Evolutionary conservation across 1,139 yeast species (phyloP), one percentile per base, ranked within the genome.

Genomic region (Zygosaccharomyces pseudobailii): DNA sequence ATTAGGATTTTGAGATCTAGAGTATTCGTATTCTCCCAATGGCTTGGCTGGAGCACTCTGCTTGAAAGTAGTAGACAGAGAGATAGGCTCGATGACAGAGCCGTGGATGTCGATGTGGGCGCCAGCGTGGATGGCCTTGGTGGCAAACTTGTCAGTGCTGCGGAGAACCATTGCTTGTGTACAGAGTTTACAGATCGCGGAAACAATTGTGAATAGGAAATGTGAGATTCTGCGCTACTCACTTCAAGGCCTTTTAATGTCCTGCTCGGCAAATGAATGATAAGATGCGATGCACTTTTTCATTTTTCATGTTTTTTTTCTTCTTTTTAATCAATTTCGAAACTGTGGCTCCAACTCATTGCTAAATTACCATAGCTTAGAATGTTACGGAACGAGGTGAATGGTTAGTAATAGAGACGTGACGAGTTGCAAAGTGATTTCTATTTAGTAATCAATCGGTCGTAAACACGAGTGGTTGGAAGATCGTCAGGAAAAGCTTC

Each of bases 1-100:
- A 77, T 87, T 87, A 55, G 96, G 96, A 72, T 88, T 88, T 55
- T 86, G 83, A 27, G 94, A 84, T 68, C 96, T 78, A 24, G 95
- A 85, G 73, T 88, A 88, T 67, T 88, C 96, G 70, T 82, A 87
- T 43, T 71, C 76, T 42, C 95, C 95, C 48, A 87, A 66, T 47
- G 95, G 95, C 59, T 77, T 71, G 42, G 88, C 80, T 48, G 95
- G 95, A 52, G 79, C 79, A 44, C 78, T 68, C 69, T 88, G 95
- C 49, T 89, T 92, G 71, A 82, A 87, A 23, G 96, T 87, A 55
- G 96, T 87, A 42, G 92, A 83, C 57, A 87, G 75, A 37, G 94
- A 84, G 57, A 87, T 84, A 53, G 96, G 84, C 55, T 85, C 87
- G 56, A 87, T 87, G 49, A 87, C 95, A 19, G 96, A 95, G 53